Percentiles rank a stretch among this genome's conserved stretches.
Conservation (phyloP, 2,329 filamentous ascomycete species). For the Alternaria postmessia region DNA sequence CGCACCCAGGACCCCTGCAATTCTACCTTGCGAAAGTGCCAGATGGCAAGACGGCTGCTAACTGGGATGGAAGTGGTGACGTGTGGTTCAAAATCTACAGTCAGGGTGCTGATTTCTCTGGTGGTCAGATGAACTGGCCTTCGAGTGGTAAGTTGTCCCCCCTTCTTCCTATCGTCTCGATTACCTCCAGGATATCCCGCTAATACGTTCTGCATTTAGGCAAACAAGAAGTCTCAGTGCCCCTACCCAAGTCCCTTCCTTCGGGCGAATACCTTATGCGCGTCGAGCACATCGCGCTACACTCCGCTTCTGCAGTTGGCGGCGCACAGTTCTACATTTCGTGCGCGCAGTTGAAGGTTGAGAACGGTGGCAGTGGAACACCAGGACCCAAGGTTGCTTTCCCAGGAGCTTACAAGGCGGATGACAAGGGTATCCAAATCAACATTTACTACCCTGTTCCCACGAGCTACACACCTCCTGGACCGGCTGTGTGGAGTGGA, state of each 20-base stretch:
- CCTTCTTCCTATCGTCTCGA: not conserved
- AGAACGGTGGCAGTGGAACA: constrained; percentile 45
- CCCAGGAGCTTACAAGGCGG: constrained; percentile 48
- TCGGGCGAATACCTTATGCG: constrained; percentile 57
- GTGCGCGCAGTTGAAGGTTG: constrained; percentile 57
- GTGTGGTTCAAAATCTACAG: constrained; percentile 51
- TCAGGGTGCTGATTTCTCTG: constrained; percentile 29
- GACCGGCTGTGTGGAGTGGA: constrained; percentile 30
- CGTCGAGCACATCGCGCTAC: constrained; percentile 58
- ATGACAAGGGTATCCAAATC: constrained; percentile 35
- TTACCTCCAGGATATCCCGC: not conserved
- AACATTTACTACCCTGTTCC: constrained; percentile 41
- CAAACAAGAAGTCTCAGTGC: constrained; percentile 39
- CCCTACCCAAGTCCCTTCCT: constrained; percentile 52
- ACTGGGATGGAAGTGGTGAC: constrained; percentile 44
- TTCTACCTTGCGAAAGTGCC: constrained; percentile 52
- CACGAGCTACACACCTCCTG: constrained; percentile 29
- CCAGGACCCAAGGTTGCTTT: constrained; percentile 51
- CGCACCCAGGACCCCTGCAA: constrained; percentile 47
- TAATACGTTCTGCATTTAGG: constrained; percentile 9
- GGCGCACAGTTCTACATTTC: constrained; percentile 56
- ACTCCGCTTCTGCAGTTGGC: constrained; percentile 44
- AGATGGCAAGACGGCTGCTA: constrained; percentile 32
- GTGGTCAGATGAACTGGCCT: constrained; percentile 38
- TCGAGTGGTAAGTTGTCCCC: constrained; percentile 22